Evolutionary conservation across 345 rosid genomes (phyloP).

Genomic region (Citrus unshiu): DNA sequence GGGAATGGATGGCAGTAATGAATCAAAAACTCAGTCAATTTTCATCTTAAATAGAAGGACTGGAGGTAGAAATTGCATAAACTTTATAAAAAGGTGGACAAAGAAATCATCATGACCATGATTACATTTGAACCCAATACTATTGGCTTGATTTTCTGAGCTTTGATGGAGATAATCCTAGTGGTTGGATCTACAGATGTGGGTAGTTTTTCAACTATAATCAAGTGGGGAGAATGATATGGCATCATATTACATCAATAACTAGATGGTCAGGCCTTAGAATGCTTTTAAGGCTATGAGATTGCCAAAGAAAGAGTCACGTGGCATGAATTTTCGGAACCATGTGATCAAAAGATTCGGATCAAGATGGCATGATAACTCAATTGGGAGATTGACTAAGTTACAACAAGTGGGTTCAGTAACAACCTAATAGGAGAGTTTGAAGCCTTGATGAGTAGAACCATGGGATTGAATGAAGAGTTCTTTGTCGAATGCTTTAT

Average conservation of each 20-base stretch:
- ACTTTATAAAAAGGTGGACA: neutral
- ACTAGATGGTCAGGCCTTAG: neutral
- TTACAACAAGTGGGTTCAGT: neutral
- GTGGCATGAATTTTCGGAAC: neutral
- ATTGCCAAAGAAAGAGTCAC: neutral
- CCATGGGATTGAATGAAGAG: too few species aligned
- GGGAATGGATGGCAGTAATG: neutral
- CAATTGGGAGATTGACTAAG: too few species aligned
- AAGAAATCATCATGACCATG: neutral
- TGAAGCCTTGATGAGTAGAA: neutral
- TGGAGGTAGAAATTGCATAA: too few species aligned
- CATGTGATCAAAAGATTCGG: neutral
- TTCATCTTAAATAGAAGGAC: neutral
- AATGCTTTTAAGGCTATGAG: neutral
- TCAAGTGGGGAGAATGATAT: neutral
- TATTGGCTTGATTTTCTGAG: too few species aligned
- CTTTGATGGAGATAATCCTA: too few species aligned
- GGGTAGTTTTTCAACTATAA: neutral
- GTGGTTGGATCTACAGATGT: neutral
- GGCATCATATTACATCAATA: neutral
- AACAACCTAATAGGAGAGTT: neutral
- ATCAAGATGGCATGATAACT: neutral
- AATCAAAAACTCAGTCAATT: too few species aligned
- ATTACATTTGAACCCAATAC: neutral
- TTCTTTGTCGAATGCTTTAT: too few species aligned